Evolutionary conservation across 1,284 basidiomycete genomes (phyloP).

Genomic region (Naganishia sp.): DNA sequence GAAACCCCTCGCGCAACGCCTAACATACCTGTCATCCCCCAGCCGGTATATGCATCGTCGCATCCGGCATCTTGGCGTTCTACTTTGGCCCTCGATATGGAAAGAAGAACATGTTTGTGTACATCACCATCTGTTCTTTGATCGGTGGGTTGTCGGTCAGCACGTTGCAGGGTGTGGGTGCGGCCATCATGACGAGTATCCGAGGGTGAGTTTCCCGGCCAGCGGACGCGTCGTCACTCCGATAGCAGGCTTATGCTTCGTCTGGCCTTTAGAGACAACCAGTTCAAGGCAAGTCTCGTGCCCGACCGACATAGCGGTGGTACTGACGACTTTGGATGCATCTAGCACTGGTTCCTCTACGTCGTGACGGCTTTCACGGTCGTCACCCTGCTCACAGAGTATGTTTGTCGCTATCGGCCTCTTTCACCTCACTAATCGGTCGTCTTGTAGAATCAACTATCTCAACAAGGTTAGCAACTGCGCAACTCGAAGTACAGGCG

Average conservation of each 20-base stretch:
- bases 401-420: constrained; percentile 20
- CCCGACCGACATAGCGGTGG: background rate
- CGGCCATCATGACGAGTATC: constrained; percentile 83
- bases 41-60: constrained; percentile 41
- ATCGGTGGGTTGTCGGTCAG: constrained; percentile 91
- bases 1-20: constrained; percentile 68
- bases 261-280: constrained; percentile 42
- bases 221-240: background rate
- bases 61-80: constrained; percentile 44
- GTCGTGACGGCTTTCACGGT: constrained; percentile 82
- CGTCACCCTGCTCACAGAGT: constrained; percentile 63
- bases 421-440: background rate
- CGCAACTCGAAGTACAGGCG: background rate
- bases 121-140: constrained; percentile 90
- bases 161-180: constrained; percentile 89
- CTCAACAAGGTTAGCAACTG: constrained; percentile 66
- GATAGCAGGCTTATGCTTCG: background rate
- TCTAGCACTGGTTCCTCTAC: constrained; percentile 76
- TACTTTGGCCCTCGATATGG: constrained; percentile 65
- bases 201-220: constrained; percentile 64
- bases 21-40: constrained; percentile 49
- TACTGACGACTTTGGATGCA: constrained; percentile 39
- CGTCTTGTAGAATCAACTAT: constrained; percentile 75
- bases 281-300: constrained; percentile 43
- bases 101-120: constrained; percentile 92